Conservation (phyloP, 495 filamentous ascomycete species). For the Tuber aestivum region DNA sequence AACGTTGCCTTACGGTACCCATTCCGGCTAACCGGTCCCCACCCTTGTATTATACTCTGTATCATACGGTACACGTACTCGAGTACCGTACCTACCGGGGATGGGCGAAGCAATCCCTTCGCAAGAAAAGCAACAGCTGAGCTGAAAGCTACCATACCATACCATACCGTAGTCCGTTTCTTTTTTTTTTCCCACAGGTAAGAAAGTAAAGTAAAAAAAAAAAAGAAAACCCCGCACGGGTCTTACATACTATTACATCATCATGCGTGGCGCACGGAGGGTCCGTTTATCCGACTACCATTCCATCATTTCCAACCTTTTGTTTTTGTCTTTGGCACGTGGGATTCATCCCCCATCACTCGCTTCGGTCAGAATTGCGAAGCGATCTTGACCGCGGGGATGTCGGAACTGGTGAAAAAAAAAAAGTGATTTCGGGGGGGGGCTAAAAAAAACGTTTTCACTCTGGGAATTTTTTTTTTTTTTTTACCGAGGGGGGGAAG, state of each 20-base stretch:
- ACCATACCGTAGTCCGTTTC: not conserved
- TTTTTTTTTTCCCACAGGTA: too few relatives aligned
- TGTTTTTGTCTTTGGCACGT: not conserved
- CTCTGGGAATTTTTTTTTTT: not conserved
- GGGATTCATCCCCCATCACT: not conserved
- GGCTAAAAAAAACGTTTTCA: not conserved
- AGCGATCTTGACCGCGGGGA: not conserved
- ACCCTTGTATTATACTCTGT: not conserved
- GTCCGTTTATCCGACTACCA: not conserved
- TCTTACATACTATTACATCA: not conserved
- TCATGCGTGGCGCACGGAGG: not conserved
- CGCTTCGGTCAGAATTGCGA: not conserved
- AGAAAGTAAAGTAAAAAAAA: too few relatives aligned
- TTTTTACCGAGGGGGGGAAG: too few relatives aligned
- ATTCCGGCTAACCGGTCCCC: not conserved
- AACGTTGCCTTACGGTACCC: not conserved
- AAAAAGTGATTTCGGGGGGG: not conserved
- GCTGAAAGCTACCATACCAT: too few relatives aligned
- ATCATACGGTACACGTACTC: too few relatives aligned
- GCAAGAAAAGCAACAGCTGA: not conserved
- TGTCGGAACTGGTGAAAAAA: not conserved
- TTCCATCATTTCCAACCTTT: not conserved
- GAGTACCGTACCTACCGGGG: not conserved
- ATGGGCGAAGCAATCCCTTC: not conserved
- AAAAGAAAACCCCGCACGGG: not conserved